These are phyloP conservation scores for Parsonsia alboflavescens DNA, from an alignment of 257 asterid species.

Conservation along the genomic window DNA sequence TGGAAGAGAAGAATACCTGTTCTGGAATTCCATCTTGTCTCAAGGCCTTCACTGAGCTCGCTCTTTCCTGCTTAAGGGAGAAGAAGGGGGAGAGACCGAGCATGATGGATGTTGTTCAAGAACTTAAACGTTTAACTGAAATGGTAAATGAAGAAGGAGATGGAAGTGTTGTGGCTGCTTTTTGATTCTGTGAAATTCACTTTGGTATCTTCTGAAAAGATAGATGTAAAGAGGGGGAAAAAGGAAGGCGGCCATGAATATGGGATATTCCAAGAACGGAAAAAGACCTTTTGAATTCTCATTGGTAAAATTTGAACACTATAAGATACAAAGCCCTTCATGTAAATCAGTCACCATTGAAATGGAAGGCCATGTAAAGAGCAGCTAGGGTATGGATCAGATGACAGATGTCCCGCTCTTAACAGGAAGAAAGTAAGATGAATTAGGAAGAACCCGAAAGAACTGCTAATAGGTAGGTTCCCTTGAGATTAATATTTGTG, in stretches of 20 bases:
- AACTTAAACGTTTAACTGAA: constrained; percentile 27
- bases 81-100: constrained; percentile 38
- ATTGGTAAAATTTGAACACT: too few relatives aligned
- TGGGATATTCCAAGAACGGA: neutral
- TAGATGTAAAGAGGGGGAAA: neutral
- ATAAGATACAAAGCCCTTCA: too few relatives aligned
- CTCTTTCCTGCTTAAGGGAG: constrained; percentile 36
- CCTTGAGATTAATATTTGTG: too few relatives aligned
- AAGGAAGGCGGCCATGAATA: neutral
- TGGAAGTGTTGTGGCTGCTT: neutral
- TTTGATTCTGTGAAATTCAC: neutral
- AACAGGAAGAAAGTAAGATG: too few relatives aligned
- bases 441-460: too few relatives aligned
- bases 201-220: neutral
- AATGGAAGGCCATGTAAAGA: too few relatives aligned
- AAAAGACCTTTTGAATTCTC: too few relatives aligned
- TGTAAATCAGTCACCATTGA: too few relatives aligned
- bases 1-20: constrained; percentile 25
- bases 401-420: too few relatives aligned
- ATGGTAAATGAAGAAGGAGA: constrained; percentile 21
- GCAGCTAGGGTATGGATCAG: too few relatives aligned
- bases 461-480: too few relatives aligned
- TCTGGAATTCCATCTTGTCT: constrained; percentile 9
- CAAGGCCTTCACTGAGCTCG: constrained; percentile 25
- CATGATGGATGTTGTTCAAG: constrained; percentile 35